Evolutionary conservation across 1,284 basidiomycete genomes (phyloP).

Genomic region (Cutaneotrichosporon sp.): DNA sequence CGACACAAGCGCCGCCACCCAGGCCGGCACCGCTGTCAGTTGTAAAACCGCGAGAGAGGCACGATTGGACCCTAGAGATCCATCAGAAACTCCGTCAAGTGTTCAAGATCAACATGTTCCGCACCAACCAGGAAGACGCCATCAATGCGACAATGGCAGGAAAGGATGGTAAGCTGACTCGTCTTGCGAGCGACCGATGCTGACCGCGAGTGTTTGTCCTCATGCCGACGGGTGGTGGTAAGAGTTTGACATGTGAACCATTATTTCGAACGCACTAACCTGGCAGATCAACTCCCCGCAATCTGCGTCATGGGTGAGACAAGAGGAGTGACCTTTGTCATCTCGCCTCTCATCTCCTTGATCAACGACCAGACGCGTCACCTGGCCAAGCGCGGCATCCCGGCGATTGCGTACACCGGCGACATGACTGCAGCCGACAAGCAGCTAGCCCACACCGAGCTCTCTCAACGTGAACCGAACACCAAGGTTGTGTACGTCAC

Average conservation of each 20-base stretch:
- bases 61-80: slow-evolving; percentile 62
- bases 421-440: slow-evolving; percentile 57
- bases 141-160: slow-evolving; percentile 75
- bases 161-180: slow-evolving; percentile 58
- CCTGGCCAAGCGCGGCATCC: slow-evolving; percentile 65
- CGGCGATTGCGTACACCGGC: slow-evolving; percentile 71
- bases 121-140: slow-evolving; percentile 81
- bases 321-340: slow-evolving; percentile 80
- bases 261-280: neutral
- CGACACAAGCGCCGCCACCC: neutral
- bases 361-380: slow-evolving; percentile 86
- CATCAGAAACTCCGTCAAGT: slow-evolving; percentile 62
- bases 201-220: slow-evolving; percentile 73
- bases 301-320: slow-evolving; percentile 71
- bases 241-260: slow-evolving; percentile 69
- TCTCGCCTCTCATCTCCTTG: slow-evolving; percentile 84
- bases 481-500: slow-evolving; percentile 82
- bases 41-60: slow-evolving; percentile 35
- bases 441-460: slow-evolving; percentile 56
- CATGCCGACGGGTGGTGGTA: slow-evolving; percentile 96
- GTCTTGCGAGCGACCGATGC: neutral
- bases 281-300: slow-evolving; percentile 71
- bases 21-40: neutral
- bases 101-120: slow-evolving; percentile 71
- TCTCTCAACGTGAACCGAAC: slow-evolving; percentile 50